A percentile compares a stretch with the other conserved stretches of the same genome.
Conservation (phyloP, 2,329 filamentous ascomycete species). For the Didymella pomorum region DNA sequence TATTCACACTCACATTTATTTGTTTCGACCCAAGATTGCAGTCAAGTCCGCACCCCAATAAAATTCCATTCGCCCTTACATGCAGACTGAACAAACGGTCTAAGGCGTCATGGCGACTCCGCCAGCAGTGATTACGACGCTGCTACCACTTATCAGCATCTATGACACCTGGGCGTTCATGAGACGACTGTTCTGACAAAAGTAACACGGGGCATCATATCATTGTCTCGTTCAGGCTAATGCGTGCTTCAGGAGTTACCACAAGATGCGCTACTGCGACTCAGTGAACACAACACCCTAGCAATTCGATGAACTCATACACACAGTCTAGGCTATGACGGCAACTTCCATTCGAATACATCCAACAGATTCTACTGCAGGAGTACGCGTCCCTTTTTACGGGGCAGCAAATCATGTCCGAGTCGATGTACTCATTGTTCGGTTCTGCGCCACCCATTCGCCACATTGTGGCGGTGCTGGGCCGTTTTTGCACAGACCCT, state of each 20-base stretch:
- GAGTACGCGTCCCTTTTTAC: constrained; percentile 33
- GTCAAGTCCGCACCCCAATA: constrained; percentile 16
- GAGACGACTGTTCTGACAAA: constrained; percentile 1
- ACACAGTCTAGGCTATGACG: constrained; percentile 20
- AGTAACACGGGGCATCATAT: constrained; percentile 6
- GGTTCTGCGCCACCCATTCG: constrained; percentile 4
- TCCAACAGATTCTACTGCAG: constrained; percentile 18
- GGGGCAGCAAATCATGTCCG: constrained; percentile 11
- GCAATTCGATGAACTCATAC: constrained; percentile 17
- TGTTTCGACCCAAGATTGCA: constrained; percentile 20
- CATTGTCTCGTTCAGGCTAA: constrained; percentile 13
- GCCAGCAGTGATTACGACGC: constrained; percentile 9
- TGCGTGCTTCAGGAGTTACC: constrained; percentile 9
- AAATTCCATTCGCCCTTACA: constrained; percentile 6
- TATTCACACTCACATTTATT: background rate
- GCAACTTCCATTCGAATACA: constrained; percentile 5
- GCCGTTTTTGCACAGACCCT: constrained; percentile 22
- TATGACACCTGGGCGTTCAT: constrained; percentile 1
- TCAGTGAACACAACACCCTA: constrained; percentile 5
- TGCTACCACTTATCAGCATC: background rate
- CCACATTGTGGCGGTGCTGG: constrained; percentile 8
- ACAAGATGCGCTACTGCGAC: constrained; percentile 9
- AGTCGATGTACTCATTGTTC: constrained; percentile 8
- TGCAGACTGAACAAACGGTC: constrained; percentile 1
- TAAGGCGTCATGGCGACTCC: background rate